These are phyloP conservation scores for Sabuloglossum arenarium DNA, from an alignment of 495 filamentous ascomycete genomes.

Conservation along the genomic window DNA sequence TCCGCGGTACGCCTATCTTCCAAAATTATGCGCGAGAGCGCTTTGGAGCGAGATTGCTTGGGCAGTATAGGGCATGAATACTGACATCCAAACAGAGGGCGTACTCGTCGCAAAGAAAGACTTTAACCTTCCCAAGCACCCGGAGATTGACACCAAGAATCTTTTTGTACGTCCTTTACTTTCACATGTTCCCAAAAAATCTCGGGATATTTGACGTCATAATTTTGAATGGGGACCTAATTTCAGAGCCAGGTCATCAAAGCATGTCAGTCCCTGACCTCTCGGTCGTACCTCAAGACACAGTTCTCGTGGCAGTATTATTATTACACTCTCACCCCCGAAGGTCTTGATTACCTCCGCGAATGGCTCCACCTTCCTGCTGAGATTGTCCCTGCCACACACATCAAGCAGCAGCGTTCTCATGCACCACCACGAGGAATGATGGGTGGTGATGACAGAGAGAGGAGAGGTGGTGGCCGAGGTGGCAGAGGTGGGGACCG, in stretches of 20 bases:
- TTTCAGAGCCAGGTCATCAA: constrained; percentile 53
- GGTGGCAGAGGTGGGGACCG: constrained; percentile 42
- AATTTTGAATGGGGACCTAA: not conserved
- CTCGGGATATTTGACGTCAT: not conserved
- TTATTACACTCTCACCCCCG: constrained; percentile 99
- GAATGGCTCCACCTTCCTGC: constrained; percentile 99
- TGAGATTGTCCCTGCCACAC: constrained; percentile 96
- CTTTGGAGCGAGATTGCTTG: not conserved
- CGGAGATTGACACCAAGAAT: constrained; percentile 96
- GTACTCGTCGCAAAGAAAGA: constrained; percentile 98
- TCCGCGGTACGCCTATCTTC: constrained; percentile 47
- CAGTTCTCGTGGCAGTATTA: constrained; percentile 99
- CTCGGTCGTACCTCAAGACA: constrained; percentile 95
- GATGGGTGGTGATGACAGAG: constrained; percentile 81
- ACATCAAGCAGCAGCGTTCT: constrained; percentile 99
- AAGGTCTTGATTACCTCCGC: constrained; percentile 98
- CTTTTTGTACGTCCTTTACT: constrained; percentile 37
- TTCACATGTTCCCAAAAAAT: not conserved
- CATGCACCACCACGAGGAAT: constrained; percentile 96
- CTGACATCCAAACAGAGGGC: constrained; percentile 41
- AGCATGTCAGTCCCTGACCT: constrained; percentile 91
- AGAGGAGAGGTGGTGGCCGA: constrained; percentile 47
- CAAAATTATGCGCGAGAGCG: not conserved
- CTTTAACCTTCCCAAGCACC: constrained; percentile 83
- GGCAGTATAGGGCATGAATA: not conserved